Percentiles rank a stretch among this genome's conserved stretches.
These are phyloP conservation scores for Nematocida major DNA, from an alignment of 371 early-diverging fungal genomes.

Conservation along the genomic window DNA sequence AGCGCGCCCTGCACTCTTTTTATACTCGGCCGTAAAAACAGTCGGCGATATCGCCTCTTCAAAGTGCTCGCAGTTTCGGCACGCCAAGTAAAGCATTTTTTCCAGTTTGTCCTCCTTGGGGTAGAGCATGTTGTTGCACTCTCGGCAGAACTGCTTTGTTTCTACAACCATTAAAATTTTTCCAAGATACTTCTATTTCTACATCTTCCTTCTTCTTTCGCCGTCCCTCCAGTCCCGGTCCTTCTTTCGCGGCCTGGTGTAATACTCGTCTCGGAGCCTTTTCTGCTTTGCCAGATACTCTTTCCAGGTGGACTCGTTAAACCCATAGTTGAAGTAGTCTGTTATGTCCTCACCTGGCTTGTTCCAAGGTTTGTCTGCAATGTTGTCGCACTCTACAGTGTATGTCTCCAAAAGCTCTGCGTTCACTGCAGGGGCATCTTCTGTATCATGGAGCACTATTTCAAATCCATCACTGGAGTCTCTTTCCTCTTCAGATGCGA, in stretches of 20 bases:
- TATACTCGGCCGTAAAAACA: slow-evolving; percentile 68
- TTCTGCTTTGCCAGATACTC: slow-evolving; percentile 80
- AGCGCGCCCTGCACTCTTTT: not conserved
- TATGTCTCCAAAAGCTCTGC: slow-evolving; percentile 64
- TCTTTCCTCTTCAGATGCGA: slow-evolving; percentile 11
- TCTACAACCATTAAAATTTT: slow-evolving; percentile 11
- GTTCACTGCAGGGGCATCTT: slow-evolving; percentile 5
- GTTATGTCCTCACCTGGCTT: slow-evolving; percentile 91
- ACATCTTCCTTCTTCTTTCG: not conserved
- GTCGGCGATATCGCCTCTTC: slow-evolving; percentile 74
- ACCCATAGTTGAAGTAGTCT: slow-evolving; percentile 96
- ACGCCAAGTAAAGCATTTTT: slow-evolving; percentile 73
- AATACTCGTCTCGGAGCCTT: slow-evolving; percentile 59
- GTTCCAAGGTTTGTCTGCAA: slow-evolving; percentile 88
- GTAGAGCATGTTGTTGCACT: slow-evolving; percentile 83
- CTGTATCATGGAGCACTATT: slow-evolving; percentile 33
- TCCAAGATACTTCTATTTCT: slow-evolving; percentile 2
- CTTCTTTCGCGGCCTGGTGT: not conserved
- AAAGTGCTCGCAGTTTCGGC: slow-evolving; percentile 80
- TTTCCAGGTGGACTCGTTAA: slow-evolving; percentile 84
- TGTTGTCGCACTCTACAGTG: slow-evolving; percentile 76
- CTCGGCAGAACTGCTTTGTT: slow-evolving; percentile 63
- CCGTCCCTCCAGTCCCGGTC: not conserved
- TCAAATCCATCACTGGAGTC: slow-evolving; percentile 51
- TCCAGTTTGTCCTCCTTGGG: slow-evolving; percentile 76